phyloP scores from a whole-genome alignment of 2,329 filamentous ascomycete species.

The Xylariomycetidae sp. region DNA sequence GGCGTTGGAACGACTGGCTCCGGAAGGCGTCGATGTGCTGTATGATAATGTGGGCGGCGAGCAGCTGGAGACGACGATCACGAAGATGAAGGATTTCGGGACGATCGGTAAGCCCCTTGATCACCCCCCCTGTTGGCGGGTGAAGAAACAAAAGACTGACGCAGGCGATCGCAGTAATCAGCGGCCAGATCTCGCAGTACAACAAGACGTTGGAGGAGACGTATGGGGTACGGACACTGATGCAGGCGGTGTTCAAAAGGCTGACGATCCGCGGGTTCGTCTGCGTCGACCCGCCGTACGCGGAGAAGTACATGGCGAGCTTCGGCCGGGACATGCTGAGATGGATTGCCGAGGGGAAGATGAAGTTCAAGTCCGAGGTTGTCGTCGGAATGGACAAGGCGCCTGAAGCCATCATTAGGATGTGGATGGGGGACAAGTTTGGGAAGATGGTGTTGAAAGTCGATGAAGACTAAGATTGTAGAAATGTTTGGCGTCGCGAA shows the following conservation, averaged over 20 bases:
- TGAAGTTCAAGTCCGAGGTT: slow-evolving; percentile 6
- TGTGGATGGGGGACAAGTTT: slow-evolving; percentile 7
- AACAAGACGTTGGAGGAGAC: slow-evolving; percentile 7
- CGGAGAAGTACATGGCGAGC: background rate
- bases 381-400: slow-evolving; percentile 3
- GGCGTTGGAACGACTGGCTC: slow-evolving; percentile 64
- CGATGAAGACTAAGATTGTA: no score
- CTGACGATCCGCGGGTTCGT: slow-evolving; percentile 10
- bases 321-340: slow-evolving; percentile 1
- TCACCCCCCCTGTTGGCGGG: no score
- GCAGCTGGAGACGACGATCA: slow-evolving; percentile 33
- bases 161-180: no score
- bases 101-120: no score
- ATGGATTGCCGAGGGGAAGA: slow-evolving; percentile 10
- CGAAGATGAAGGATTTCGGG: slow-evolving; percentile 7
- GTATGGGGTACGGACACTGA: slow-evolving; percentile 6
- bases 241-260: slow-evolving; percentile 8
- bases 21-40: slow-evolving; percentile 68
- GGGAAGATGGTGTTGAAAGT: slow-evolving; percentile 9
- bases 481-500: no score
- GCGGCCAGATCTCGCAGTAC: slow-evolving; percentile 9
- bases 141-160: no score
- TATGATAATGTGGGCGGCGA: slow-evolving; percentile 50
- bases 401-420: background rate
- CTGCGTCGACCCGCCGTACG: slow-evolving; percentile 3